Percentiles rank a stretch among this genome's conserved stretches.
Conservation (phyloP, 306 rosid genomes). For the Prunus mume region DNA sequence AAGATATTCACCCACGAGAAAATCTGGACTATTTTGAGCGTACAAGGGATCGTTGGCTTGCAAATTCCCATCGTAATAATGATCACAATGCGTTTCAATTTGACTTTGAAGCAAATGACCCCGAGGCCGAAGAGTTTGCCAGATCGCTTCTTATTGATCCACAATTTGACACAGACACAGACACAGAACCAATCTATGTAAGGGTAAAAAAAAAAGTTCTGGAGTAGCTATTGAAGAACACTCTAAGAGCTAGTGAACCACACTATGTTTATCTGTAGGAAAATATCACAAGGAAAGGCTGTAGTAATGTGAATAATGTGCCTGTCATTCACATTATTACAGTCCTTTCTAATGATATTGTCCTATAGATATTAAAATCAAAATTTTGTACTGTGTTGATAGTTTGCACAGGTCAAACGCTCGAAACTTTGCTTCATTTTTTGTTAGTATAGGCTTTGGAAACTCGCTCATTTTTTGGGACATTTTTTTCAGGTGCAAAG, state of each 20-base stretch:
- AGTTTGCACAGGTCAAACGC: not conserved
- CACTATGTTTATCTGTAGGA: not conserved
- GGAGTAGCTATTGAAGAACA: not conserved
- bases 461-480: not conserved
- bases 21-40: not conserved
- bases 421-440: not conserved
- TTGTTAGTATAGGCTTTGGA: slow-evolving; percentile 20
- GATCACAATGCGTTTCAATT: not conserved
- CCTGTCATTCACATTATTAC: not conserved
- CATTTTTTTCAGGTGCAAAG: not conserved
- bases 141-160: not conserved
- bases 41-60: not conserved
- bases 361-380: not conserved
- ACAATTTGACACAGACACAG: slow-evolving; percentile 37
- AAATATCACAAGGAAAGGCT: not conserved
- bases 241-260: slow-evolving; percentile 15
- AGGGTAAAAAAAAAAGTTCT: slow-evolving; percentile 40
- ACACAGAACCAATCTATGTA: slow-evolving; percentile 25
- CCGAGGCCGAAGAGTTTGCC: slow-evolving; percentile 15
- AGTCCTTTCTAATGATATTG: not conserved
- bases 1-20: not conserved
- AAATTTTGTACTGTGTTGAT: not conserved
- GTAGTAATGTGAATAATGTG: slow-evolving; percentile 1
- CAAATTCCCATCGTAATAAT: slow-evolving; percentile 2
- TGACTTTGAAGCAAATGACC: slow-evolving; percentile 4